Evolutionary conservation across 345 rosid genomes (phyloP).

Genomic region (Populus ilicifolia): DNA sequence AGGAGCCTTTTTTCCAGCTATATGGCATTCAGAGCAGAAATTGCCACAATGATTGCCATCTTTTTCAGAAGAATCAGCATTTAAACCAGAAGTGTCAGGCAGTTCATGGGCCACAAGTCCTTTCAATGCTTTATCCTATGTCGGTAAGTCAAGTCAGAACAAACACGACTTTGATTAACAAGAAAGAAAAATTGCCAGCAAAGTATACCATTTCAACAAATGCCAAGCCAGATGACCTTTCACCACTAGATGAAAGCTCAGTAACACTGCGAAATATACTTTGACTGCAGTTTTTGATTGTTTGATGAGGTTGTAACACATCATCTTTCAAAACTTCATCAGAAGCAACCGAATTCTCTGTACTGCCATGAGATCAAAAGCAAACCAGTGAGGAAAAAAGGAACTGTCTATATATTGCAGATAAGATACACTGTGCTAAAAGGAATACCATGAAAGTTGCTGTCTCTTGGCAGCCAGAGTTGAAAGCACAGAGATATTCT

Average conservation of each 20-base stretch:
- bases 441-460: conserved; percentile 46
- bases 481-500: conserved; percentile 53
- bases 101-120: conserved; percentile 60
- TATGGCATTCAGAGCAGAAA: conserved; percentile 47
- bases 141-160: conserved; percentile 16
- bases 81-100: conserved; percentile 22
- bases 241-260: conserved; percentile 69
- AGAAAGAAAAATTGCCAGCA: conserved; percentile 13
- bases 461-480: conserved; percentile 50
- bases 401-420: neutral
- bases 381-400: neutral
- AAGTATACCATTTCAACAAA: conserved; percentile 74
- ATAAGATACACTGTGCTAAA: neutral
- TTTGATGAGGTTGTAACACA: conserved; percentile 32
- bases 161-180: conserved; percentile 3
- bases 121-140: conserved; percentile 79
- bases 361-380: conserved; percentile 35
- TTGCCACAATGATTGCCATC: conserved; percentile 37
- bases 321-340: conserved; percentile 40
- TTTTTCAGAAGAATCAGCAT: conserved; percentile 36
- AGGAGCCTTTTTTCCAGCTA: conserved; percentile 63
- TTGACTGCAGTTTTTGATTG: conserved; percentile 53
- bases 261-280: conserved; percentile 71
- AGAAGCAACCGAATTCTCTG: conserved; percentile 35
- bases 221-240: conserved; percentile 39